phyloP scores from a whole-genome alignment of 495 filamentous ascomycete species.

The Xylaria venustula region DNA sequence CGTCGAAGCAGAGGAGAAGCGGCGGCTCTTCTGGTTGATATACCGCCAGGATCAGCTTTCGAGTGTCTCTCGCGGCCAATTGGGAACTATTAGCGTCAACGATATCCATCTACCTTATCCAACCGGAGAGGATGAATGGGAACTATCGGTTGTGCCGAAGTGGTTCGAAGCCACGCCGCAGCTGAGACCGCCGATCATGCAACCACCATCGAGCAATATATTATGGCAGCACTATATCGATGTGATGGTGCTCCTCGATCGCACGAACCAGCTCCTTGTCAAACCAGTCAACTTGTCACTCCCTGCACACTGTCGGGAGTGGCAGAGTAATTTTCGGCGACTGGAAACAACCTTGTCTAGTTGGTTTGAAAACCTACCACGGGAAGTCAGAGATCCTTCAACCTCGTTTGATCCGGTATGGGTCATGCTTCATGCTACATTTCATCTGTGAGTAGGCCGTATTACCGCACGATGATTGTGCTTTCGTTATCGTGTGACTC shows the following conservation, averaged over 20 bases:
- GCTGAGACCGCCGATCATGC: background rate
- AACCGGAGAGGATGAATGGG: background rate
- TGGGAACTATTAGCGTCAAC: background rate
- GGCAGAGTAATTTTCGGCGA: background rate
- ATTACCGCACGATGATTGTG: too few relatives aligned
- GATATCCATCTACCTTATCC: background rate
- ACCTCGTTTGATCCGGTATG: background rate
- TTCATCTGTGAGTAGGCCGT: background rate
- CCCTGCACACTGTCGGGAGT: background rate
- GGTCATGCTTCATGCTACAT: background rate
- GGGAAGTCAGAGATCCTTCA: background rate
- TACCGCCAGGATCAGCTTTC: background rate
- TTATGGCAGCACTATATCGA: background rate
- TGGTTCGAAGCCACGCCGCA: background rate
- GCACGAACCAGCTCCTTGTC: background rate
- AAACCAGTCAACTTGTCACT: constrained; percentile 1
- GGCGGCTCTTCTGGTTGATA: background rate
- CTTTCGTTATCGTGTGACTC: background rate
- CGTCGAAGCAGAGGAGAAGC: background rate
- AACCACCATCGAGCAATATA: background rate
- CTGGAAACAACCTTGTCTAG: background rate
- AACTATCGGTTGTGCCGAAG: background rate
- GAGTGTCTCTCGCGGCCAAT: background rate
- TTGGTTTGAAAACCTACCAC: background rate
- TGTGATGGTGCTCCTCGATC: background rate